Percentiles rank a stretch among this genome's conserved stretches.
Evolutionary conservation across 2,329 filamentous ascomycete species (phyloP).

Genomic region (Sordariomycetes sp.): DNA sequence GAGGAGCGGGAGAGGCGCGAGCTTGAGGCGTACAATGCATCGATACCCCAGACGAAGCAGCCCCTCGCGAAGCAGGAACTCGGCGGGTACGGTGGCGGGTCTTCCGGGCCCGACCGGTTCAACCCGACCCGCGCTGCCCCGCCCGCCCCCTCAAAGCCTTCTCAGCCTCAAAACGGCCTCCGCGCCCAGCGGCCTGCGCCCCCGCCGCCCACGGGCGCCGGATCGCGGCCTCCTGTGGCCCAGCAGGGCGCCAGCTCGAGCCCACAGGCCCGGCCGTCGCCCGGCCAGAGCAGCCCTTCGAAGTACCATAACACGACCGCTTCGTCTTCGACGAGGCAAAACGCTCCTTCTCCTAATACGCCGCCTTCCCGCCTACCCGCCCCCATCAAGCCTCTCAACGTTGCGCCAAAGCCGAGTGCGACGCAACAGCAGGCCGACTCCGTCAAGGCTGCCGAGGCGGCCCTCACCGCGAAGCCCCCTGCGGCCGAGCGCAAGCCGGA

Average conservation of each 20-base stretch:
- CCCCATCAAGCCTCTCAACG: constrained; percentile 67
- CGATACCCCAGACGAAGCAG: constrained; percentile 66
- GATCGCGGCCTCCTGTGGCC: constrained; percentile 28
- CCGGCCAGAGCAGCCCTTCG: constrained; percentile 1
- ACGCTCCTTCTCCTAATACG: constrained; percentile 10
- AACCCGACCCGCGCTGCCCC: constrained; percentile 79
- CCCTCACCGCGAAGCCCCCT: constrained; percentile 70
- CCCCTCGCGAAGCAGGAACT: constrained; percentile 85
- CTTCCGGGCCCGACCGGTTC: constrained; percentile 52
- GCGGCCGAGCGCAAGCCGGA: constrained; percentile 70
- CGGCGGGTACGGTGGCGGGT: constrained; percentile 46
- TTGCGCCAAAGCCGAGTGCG: constrained; percentile 50
- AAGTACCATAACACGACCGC: constrained; percentile 13
- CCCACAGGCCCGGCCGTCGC: constrained; percentile 3
- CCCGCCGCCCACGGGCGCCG: constrained; percentile 40
- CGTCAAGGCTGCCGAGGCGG: constrained; percentile 81
- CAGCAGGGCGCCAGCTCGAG: constrained; percentile 12
- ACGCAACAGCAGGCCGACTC: constrained; percentile 43
- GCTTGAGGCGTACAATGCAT: constrained; percentile 79
- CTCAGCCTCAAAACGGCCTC: constrained; percentile 34
- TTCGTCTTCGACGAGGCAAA: constrained; percentile 31
- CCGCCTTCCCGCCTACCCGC: constrained; percentile 39
- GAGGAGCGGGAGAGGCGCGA: constrained; percentile 62
- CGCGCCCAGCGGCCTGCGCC: constrained; percentile 73
- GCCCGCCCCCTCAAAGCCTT: constrained; percentile 50